These are phyloP conservation scores for Diaporthe sp. DNA, from an alignment of 2,329 filamentous ascomycete species.

Conservation along the genomic window DNA sequence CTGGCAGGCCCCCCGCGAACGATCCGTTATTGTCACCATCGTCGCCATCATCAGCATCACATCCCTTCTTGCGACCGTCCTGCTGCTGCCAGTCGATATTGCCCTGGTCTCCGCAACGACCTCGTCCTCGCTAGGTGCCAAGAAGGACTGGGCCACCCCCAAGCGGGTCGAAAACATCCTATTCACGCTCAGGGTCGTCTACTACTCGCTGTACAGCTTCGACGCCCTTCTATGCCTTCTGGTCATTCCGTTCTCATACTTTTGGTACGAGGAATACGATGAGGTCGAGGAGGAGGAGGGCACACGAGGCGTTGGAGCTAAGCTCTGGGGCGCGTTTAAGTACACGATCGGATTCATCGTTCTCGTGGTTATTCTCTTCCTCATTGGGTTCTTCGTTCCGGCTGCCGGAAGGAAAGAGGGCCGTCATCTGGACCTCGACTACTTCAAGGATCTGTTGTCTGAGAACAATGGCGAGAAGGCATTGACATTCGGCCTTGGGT, in stretches of 20 bases:
- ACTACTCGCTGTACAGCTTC: conserved; percentile 92
- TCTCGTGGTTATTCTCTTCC: conserved; percentile 84
- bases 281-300: conserved; percentile 88
- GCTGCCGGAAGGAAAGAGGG: conserved; percentile 76
- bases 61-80: conserved; percentile 88
- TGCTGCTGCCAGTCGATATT: conserved; percentile 94
- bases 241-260: conserved; percentile 95
- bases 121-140: conserved; percentile 78
- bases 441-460: conserved; percentile 85
- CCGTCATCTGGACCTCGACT: conserved; percentile 85
- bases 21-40: conserved; percentile 83
- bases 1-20: conserved; percentile 90
- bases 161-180: conserved; percentile 83
- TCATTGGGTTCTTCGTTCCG: conserved; percentile 94
- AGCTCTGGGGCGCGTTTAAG: conserved; percentile 87
- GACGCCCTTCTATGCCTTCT: conserved; percentile 91
- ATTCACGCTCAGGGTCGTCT: conserved; percentile 85
- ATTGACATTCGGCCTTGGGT: conserved; percentile 87
- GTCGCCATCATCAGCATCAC: conserved; percentile 91
- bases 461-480: conserved; percentile 94
- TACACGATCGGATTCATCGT: conserved; percentile 90
- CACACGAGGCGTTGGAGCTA: conserved; percentile 75
- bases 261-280: conserved; percentile 98
- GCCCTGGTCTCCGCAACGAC: conserved; percentile 93
- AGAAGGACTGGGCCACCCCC: conserved; percentile 96